Evolutionary conservation across 139 green algal species (phyloP), one percentile per base, ranked within the genome.

Genomic region (Chlorella sp.): DNA sequence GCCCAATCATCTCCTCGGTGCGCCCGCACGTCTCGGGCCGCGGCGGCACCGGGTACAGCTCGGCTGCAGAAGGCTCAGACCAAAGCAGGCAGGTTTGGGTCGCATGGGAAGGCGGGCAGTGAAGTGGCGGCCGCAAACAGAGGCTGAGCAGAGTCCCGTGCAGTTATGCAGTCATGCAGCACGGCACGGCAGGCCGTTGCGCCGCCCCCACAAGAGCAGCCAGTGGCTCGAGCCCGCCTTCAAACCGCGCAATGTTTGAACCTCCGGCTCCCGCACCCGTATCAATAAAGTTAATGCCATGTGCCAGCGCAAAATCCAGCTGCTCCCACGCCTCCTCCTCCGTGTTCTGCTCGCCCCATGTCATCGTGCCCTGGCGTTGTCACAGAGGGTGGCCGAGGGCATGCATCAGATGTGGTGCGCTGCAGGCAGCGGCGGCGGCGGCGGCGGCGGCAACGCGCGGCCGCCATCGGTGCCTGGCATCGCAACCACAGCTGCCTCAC

Each of bases 351-450:
- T 84, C 69, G 1, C 95, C 96, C 86, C 89, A 98, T 2, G 95
- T 98, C 95, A 98, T 98, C 6, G 93, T 98, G 30, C 95, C 95
- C 65, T 96, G 7, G 7, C n/a, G n/a, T n/a, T n/a, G n/a, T n/a
- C n/a, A n/a, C n/a, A n/a, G n/a, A n/a, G n/a, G n/a, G n/a, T n/a
- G n/a, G n/a, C n/a, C n/a, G n/a, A n/a, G n/a, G n/a, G n/a, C n/a
- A n/a, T n/a, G n/a, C n/a, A n/a, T n/a, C n/a, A n/a, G n/a, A n/a
- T n/a, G n/a, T n/a, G n/a, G n/a, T n/a, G n/a, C n/a, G n/a, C n/a
- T n/a, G 85, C 75, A 89, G 91, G 74, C 34, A 84, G 24, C 43
- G 70, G 72, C n/a, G n/a, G 60, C 13, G 77, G 41, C 26, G 38
- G 26, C 17, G 11, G 54, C 56, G 51, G 65, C 67, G 73, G 69